Evolutionary conservation across 192 early-diverging fungal species (phyloP).

Genomic region (Pilobolus umbonatus): DNA sequence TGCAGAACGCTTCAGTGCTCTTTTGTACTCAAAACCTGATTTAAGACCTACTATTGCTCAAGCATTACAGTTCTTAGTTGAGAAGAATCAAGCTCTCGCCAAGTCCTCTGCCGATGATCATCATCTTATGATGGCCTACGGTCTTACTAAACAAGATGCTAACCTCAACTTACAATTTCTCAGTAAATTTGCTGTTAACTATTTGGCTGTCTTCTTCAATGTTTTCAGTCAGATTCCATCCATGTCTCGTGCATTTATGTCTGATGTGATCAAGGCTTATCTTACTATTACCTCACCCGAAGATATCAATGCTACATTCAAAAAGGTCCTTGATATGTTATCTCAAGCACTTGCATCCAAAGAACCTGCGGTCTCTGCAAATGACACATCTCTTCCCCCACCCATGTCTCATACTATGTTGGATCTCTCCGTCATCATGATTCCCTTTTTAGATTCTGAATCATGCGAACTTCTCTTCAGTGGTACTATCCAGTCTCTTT

Average conservation of each 20-base stretch:
- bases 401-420: constrained; percentile 84
- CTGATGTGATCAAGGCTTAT: constrained; percentile 66
- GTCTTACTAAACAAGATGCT: constrained; percentile 49
- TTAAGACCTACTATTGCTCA: constrained; percentile 74
- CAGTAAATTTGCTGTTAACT: constrained; percentile 64
- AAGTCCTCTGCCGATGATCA: constrained; percentile 38
- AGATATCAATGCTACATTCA: constrained; percentile 64
- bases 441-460: constrained; percentile 65
- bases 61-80: constrained; percentile 63
- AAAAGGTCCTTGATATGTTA: constrained; percentile 54
- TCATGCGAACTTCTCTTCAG: constrained; percentile 58
- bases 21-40: constrained; percentile 70
- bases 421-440: constrained; percentile 76
- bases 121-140: constrained; percentile 40
- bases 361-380: constrained; percentile 36
- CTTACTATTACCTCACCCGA: constrained; percentile 53
- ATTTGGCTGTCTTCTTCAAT: constrained; percentile 74
- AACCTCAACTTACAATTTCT: constrained; percentile 52
- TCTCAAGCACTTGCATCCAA: constrained; percentile 53
- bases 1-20: constrained; percentile 69
- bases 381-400: constrained; percentile 52
- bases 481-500: constrained; percentile 43
- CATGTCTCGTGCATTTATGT: constrained; percentile 57
- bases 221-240: constrained; percentile 65
- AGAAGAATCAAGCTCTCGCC: constrained; percentile 41